Conservation (phyloP, 495 filamentous ascomycete genomes). For the Aspergillus panamensis region DNA sequence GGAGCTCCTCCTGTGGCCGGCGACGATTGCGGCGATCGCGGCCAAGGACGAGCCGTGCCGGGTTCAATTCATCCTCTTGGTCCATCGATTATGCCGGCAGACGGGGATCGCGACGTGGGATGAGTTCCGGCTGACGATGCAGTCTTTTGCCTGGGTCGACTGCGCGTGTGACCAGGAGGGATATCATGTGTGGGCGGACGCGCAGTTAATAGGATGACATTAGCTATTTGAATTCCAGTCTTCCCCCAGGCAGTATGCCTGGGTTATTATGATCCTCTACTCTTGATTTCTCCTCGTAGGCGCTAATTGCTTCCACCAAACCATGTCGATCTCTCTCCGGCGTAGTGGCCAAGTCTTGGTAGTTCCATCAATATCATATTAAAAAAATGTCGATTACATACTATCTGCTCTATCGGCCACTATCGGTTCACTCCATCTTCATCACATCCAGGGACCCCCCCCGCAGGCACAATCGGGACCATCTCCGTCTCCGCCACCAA, state of each 20-base stretch:
- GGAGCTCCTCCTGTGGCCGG: constrained; percentile 1
- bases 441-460: neutral
- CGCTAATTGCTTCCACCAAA: too few relatives aligned
- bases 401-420: too few relatives aligned
- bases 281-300: too few relatives aligned
- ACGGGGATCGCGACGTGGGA: neutral
- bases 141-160: constrained; percentile 3
- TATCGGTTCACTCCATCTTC: neutral
- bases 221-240: too few relatives aligned
- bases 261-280: too few relatives aligned
- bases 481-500: neutral
- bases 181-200: neutral
- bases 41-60: constrained; percentile 1
- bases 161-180: constrained; percentile 5
- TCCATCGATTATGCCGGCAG: neutral
- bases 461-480: neutral
- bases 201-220: too few relatives aligned
- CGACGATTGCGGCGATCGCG: neutral
- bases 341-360: too few relatives aligned
- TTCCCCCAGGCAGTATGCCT: too few relatives aligned
- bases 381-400: too few relatives aligned
- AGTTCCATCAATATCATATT: too few relatives aligned
- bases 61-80: neutral
- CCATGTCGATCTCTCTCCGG: too few relatives aligned
- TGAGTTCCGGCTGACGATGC: neutral